Conservation (phyloP, 2,329 filamentous ascomycete species). For the Pleomassaria siparia region DNA sequence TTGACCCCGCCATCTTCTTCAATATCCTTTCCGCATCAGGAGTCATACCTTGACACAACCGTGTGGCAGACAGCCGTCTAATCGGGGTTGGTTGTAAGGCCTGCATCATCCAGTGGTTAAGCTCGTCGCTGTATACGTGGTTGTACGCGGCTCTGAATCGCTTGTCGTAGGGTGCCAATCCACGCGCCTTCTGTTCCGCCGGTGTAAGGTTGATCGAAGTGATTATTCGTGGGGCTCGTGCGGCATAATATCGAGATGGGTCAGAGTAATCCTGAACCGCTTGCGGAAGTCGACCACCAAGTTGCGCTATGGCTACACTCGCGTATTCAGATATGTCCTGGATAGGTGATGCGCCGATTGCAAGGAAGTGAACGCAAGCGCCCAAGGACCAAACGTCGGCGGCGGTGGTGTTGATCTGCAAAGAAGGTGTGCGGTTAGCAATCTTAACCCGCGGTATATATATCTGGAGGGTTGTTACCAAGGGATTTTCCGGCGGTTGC, state of each 20-base stretch:
- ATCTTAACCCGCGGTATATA: too few relatives aligned
- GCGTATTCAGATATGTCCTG: slow-evolving; percentile 6
- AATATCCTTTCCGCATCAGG: slow-evolving; percentile 15
- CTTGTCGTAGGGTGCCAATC: background rate
- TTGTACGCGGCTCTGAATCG: slow-evolving; percentile 4
- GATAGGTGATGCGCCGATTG: slow-evolving; percentile 20
- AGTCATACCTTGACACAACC: slow-evolving; percentile 17
- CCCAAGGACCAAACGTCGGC: slow-evolving; percentile 38
- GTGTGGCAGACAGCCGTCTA: slow-evolving; percentile 11
- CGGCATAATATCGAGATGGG: slow-evolving; percentile 15
- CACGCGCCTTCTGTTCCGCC: slow-evolving; percentile 11
- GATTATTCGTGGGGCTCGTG: slow-evolving; percentile 19
- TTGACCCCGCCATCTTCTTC: slow-evolving; percentile 16
- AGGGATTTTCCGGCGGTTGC: slow-evolving; percentile 34
- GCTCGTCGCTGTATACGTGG: slow-evolving; percentile 24
- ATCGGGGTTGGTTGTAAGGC: slow-evolving; percentile 12
- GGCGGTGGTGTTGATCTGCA: slow-evolving; percentile 24
- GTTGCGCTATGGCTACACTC: background rate
- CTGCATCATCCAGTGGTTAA: slow-evolving; percentile 29
- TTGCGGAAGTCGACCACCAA: slow-evolving; percentile 1
- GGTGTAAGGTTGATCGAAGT: slow-evolving; percentile 25
- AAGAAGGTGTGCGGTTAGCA: too few relatives aligned
- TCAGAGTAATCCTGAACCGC: slow-evolving; percentile 6
- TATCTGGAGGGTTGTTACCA: too few relatives aligned
- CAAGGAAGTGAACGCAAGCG: slow-evolving; percentile 33